A percentile compares a stretch with the other conserved stretches of the same genome.
These are phyloP conservation scores for Poronia punctata DNA, from an alignment of 495 filamentous ascomycete genomes.

Conservation along the genomic window DNA sequence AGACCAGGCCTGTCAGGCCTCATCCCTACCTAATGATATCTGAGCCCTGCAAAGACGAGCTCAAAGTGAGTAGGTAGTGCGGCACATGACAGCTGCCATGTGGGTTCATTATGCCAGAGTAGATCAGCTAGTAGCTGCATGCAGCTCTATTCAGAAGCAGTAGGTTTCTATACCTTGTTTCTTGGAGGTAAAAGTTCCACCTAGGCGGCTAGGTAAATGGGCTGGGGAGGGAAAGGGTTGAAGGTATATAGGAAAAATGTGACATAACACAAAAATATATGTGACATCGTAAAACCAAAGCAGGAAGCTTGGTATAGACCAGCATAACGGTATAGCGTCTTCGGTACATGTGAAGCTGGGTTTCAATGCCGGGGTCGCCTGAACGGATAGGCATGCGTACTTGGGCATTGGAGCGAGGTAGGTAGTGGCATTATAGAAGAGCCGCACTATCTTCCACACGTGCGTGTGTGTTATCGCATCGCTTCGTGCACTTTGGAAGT, in stretches of 20 bases:
- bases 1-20: too few relatives aligned
- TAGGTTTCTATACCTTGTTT: too few relatives aligned
- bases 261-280: constrained; percentile 8
- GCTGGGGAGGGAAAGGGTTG: constrained; percentile 2
- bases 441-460: constrained; percentile 8
- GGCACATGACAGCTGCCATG: constrained; percentile 1
- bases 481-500: background rate
- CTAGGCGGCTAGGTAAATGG: constrained; percentile 7
- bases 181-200: too few relatives aligned
- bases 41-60: too few relatives aligned
- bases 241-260: constrained; percentile 3
- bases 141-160: constrained; percentile 2
- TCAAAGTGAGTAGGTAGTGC: background rate
- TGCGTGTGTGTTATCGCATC: background rate
- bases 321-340: constrained; percentile 4
- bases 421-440: constrained; percentile 9
- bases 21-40: too few relatives aligned
- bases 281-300: constrained; percentile 8
- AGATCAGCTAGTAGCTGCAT: constrained; percentile 5
- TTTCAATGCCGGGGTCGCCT: background rate
- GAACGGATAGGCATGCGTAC: too few relatives aligned
- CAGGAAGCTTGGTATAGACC: constrained; percentile 3
- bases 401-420: constrained; percentile 1
- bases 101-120: background rate
- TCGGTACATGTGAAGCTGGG: background rate